Evolutionary conservation across 108 stramenopile species (phyloP), one percentile per base, ranked within the genome.

Genomic region (Nitzschia sp.): DNA sequence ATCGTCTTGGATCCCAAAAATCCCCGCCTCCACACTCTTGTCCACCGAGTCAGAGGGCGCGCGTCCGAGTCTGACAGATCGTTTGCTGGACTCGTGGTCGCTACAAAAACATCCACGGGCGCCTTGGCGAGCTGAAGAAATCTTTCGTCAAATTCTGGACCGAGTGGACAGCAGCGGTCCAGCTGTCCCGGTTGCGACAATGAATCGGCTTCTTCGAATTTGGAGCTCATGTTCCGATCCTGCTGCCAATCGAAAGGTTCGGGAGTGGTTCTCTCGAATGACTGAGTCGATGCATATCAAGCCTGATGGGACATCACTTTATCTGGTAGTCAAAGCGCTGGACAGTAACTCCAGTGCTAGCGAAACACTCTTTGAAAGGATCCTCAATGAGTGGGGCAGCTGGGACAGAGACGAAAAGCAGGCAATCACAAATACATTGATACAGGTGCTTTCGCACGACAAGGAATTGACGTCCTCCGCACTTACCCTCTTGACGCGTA

Each of bases 71-170:
- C 31, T 36, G 25, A 17, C 71, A 27, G 76, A 70, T 26, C 11
- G n/a, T 13, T 54, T 68, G 24, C 11, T 69, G 47, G 57, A 53
- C 19, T 46, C 42, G 19, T 66, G 58, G 58, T 11, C 34, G 5
- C 19, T 27, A 11, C 32, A 68, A 28, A 54, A 54, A 54, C 54
- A 46, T 5, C 59, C 46, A 13, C n/a, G 21, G 33, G 53, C 46
- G 6, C 73, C 67, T 17, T 80, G 70, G 73, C 28, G 74, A 35
- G 74, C 69, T 19, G 60, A 66, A n/a, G 74, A 64, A 59, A 61
- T 46, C 54, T 27, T 48, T 63, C 49, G 18, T 28, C n/a, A 61
- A 3, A 26, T 74, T 26, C 48, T 66, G 26, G 46, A 67, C 13
- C 15, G 69, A 21, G 27, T 53, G 9, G 60, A 62, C 15, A 4